Percentiles rank a stretch among this genome's conserved stretches.
phyloP scores from a whole-genome alignment of 352 stramenopile genomes.

The Globisporangium cystogenes region DNA sequence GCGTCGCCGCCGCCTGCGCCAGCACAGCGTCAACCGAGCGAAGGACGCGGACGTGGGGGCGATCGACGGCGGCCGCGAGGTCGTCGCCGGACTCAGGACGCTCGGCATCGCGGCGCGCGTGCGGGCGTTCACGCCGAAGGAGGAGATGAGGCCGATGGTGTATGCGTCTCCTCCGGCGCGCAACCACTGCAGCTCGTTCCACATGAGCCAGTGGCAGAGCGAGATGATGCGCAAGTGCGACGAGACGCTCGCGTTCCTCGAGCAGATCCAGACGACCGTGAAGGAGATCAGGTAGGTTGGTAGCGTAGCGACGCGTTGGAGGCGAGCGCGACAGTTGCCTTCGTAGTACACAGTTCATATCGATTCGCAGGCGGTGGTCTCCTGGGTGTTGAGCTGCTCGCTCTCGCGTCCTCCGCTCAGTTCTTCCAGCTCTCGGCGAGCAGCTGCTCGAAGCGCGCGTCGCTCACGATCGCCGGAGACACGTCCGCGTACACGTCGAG shows the following conservation, averaged over 20 bases:
- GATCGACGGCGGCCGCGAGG: neutral
- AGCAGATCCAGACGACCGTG: constrained; percentile 29
- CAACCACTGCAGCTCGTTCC: neutral
- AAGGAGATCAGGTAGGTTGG: neutral
- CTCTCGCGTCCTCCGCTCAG: neutral
- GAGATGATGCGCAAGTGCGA: constrained; percentile 44
- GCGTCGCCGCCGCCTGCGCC: too few species aligned
- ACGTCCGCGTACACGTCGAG: constrained; percentile 71
- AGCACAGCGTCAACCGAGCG: too few species aligned
- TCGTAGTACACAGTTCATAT: neutral
- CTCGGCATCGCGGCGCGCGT: constrained; percentile 2
- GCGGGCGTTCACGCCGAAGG: neutral
- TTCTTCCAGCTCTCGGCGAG: constrained; percentile 60
- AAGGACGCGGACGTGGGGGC: too few species aligned
- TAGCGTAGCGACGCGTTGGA: neutral
- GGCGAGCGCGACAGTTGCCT: neutral
- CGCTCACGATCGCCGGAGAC: constrained; percentile 45
- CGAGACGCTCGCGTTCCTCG: constrained; percentile 30
- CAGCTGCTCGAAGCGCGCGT: constrained; percentile 60
- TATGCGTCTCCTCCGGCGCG: neutral
- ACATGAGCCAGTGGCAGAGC: constrained; percentile 20
- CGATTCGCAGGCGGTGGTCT: neutral
- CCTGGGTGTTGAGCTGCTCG: neutral
- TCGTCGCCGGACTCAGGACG: neutral
- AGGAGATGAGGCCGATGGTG: neutral